Base-by-base conservation (phyloP, 169 alveolate species). In the Plasmodium adleri region DNA sequence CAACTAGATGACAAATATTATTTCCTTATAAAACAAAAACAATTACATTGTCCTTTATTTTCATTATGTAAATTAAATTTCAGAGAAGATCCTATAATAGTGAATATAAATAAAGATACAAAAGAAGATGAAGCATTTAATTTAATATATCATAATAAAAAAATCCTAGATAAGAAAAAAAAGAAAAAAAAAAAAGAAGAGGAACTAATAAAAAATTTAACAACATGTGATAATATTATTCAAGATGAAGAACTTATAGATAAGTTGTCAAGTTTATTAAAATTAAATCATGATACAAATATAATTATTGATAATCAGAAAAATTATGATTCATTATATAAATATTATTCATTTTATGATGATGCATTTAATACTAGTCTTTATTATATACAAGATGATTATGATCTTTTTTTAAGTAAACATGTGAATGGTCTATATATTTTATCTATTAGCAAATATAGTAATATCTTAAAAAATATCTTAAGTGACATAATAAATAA, bases 301-400 rank as follows among this genome's bases (percentile, higher is more conserved):
- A 68, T 54, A 68, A 32, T 68, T 20, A 83, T 43, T 58, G 68
- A 83, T 24, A 20, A 50, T 12, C 54, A 60, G 54, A 60, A 68
- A 8, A 70, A 83, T 32, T 52, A 9, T 15, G 12, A 64, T 64
- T 15, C 10, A 22, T 13, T 56, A 17, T 73, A 83, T 32, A 83
- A 83, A 28, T 83, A 74, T 32, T 58, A 83, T 72, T 70, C 83
- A 6, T 83, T 83, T 45, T 83, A 83, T 43, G 91, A 83, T 70
- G 76, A 83, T 83, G 24, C 32, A 32, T 68, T 68, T 83, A 63
- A 54, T 17, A 62, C 52, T 52, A 15, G 45, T 50, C 32, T 13
- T 54, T 83, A 67, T 56, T 9, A 56, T 54, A 67, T 43, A 12
- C 85, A 72, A 6, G 66, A 20, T 12, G 22, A 67, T 47, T 68